Base-by-base conservation (phyloP, 108 stramenopile species). In the Cyclotella atomus region DNA sequence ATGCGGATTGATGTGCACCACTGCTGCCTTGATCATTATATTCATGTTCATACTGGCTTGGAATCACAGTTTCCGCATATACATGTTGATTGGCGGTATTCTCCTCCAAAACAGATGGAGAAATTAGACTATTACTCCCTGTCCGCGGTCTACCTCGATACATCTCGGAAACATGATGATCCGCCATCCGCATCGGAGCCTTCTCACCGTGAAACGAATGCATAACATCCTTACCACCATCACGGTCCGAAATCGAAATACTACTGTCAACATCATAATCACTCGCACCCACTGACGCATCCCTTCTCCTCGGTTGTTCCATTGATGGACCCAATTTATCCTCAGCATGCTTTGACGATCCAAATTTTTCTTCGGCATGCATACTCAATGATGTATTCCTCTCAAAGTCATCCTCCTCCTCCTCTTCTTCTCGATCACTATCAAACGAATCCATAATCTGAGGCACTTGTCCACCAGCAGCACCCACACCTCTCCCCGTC, bases 341-440 rank as follows among this genome's bases (percentile, higher is more conserved):
- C 32, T 70, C 68, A 23, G 55, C 69, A 65, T 77, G 45, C 43
- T 29, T 65, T 19, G 68, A 68, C 15, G 49, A 25, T 12, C 19
- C 60, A 63, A 56, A 64, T 47, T 80, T 80, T 16, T 56, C 63
- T 33, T 80, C 79, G 12, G 72, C 79, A 36, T 80, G 71, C 72
- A 73, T 73, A 25, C 79, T 80, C 44, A 80, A 64, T 1, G 72
- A 80, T 28, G 60, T 69, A 32, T 65, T 80, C 34, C 60, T 55
- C 45, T 73, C 79, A 54, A 79, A 72, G 33, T 82, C 86, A 45
- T 82, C 59, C 30, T 76, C 77, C 17, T 70, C 54, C 30, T 69
- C 67, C 24, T 78, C 80, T 15, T 68, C 52, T 23, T 55, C 52
- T 3, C 38, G 34, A 35, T 44, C 53, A 70, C 35, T 44, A 17